phyloP scores from a whole-genome alignment of 768 basidiomycete species.

The Tricholoma flavovirens region DNA sequence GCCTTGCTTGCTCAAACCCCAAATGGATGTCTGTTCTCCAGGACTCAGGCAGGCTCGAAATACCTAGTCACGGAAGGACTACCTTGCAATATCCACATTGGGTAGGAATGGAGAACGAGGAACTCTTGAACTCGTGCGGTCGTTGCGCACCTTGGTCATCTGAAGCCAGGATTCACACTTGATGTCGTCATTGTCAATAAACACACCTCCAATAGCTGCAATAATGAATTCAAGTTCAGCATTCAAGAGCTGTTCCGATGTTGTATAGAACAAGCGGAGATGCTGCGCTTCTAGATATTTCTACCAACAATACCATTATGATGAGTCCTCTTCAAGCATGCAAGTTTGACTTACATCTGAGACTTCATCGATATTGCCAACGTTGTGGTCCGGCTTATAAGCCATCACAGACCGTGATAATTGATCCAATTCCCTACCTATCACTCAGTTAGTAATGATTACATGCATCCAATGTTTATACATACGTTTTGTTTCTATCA shows the following conservation, averaged over 20 bases:
- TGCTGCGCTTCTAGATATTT: slow-evolving; percentile 59
- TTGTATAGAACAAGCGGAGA: slow-evolving; percentile 47
- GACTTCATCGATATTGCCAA: slow-evolving; percentile 54
- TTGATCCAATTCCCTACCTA: slow-evolving; percentile 54
- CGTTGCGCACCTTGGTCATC: slow-evolving; percentile 68
- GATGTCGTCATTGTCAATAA: slow-evolving; percentile 1
- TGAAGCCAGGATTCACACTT: slow-evolving; percentile 23
- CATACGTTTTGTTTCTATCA: slow-evolving; percentile 61
- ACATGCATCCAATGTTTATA: background rate
- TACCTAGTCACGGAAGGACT: slow-evolving; percentile 8
- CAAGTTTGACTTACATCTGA: slow-evolving; percentile 42
- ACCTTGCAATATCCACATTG: slow-evolving; percentile 81
- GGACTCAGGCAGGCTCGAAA: background rate
- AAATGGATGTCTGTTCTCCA: slow-evolving; percentile 61
- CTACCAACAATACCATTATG: slow-evolving; percentile 31
- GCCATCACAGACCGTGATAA: slow-evolving; percentile 39
- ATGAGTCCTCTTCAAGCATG: slow-evolving; percentile 15
- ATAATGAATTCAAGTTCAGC: slow-evolving; percentile 62
- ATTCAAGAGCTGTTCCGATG: slow-evolving; percentile 50
- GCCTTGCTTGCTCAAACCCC: slow-evolving; percentile 84
- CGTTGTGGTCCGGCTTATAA: slow-evolving; percentile 41
- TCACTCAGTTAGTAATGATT: slow-evolving; percentile 7
- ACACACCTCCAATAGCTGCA: slow-evolving; percentile 58
- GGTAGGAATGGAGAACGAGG: slow-evolving; percentile 82
- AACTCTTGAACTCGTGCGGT: slow-evolving; percentile 79